Percentiles rank a stretch among this genome's conserved stretches.
Evolutionary conservation across 345 rosid species (phyloP).

Genomic region (Arabidopsis arenosa): DNA sequence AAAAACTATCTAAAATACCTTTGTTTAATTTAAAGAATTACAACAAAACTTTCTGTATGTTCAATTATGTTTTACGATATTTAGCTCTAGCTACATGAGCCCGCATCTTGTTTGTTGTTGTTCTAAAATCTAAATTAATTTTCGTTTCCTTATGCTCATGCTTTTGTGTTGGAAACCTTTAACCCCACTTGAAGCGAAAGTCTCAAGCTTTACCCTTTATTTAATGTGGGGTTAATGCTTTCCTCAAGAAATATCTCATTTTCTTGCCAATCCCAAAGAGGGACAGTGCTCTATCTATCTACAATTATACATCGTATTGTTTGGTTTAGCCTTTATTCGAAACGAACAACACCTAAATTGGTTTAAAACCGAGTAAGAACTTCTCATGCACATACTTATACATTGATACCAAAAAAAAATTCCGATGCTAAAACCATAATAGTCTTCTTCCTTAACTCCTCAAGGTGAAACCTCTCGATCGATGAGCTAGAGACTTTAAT

Average conservation of each 20-base stretch:
- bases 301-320: neutral
- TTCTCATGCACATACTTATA: no score
- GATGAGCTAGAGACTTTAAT: no score
- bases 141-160: neutral
- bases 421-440: no score
- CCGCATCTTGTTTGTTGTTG: slow-evolving; percentile 28
- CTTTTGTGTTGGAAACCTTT: slow-evolving; percentile 32
- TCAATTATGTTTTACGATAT: slow-evolving; percentile 8
- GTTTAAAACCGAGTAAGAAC: no score
- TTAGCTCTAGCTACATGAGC: neutral
- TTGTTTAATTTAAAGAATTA: no score
- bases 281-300: slow-evolving; percentile 23
- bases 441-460: no score
- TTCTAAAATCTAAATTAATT: slow-evolving; percentile 3
- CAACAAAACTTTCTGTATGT: slow-evolving; percentile 1
- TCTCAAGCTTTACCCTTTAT: slow-evolving; percentile 33
- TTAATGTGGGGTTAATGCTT: slow-evolving; percentile 31
- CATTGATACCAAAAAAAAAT: no score
- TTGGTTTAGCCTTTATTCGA: neutral
- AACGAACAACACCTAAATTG: no score
- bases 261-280: slow-evolving; percentile 19
- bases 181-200: slow-evolving; percentile 37
- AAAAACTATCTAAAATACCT: no score
- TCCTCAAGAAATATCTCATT: slow-evolving; percentile 30
- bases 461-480: no score